Conservation (phyloP, 257 asterid genomes). For the Galeopsis tetrahit region DNA sequence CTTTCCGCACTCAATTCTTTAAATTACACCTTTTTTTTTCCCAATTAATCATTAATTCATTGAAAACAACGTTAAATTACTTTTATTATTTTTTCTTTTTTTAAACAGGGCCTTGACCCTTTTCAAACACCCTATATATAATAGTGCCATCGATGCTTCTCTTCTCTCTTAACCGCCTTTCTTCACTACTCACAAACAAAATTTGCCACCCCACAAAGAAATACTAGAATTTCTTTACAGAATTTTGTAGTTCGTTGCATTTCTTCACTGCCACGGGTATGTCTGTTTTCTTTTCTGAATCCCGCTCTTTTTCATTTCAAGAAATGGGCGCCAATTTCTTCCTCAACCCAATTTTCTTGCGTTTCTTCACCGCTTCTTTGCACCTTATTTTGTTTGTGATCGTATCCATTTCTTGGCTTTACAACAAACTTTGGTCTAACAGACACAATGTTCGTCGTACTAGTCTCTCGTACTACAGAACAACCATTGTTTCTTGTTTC, state of each 20-base stretch:
- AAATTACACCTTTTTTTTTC: too few species aligned
- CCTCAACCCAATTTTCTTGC: constrained; percentile 52
- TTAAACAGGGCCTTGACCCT: too few species aligned
- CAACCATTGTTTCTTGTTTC: constrained; percentile 47
- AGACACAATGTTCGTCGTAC: constrained; percentile 26
- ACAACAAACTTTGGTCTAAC: constrained; percentile 32
- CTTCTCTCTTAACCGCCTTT: too few species aligned
- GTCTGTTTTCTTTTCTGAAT: constrained; percentile 34
- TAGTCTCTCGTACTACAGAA: constrained; percentile 39
- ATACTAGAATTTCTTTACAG: too few species aligned
- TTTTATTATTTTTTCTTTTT: too few species aligned
- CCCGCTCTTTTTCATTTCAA: constrained; percentile 30
- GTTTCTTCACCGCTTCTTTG: constrained; percentile 53
- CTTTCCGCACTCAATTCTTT: too few species aligned
- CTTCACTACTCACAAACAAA: not conserved
- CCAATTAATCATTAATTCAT: too few species aligned
- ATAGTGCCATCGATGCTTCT: too few species aligned
- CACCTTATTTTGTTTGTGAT: constrained; percentile 53
- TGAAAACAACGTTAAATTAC: too few species aligned
- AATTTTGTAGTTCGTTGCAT: not conserved
- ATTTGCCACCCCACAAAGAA: not conserved
- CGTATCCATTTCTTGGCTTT: constrained; percentile 46
- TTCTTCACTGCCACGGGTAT: constrained; percentile 30
- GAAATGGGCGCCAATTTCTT: constrained; percentile 35
- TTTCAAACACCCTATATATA: too few species aligned